These are phyloP conservation scores for Ophiocordyceps sinensis DNA, from an alignment of 2,329 filamentous ascomycete genomes.

Conservation along the genomic window DNA sequence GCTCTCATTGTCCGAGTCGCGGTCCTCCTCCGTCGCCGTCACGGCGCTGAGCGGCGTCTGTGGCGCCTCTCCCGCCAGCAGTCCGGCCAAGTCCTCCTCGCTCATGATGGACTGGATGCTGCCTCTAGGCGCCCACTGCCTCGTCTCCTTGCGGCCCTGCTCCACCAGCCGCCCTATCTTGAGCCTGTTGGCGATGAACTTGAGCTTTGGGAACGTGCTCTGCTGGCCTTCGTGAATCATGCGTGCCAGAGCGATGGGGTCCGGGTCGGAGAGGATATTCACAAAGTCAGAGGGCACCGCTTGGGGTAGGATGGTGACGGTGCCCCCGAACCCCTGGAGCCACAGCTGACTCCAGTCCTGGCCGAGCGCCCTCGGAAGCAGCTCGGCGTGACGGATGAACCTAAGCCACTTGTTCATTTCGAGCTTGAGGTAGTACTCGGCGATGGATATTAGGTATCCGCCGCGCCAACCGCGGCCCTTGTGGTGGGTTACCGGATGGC, in stretches of 20 bases:
- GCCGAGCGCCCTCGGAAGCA: slow-evolving; percentile 76
- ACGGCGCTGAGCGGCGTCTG: slow-evolving; percentile 5
- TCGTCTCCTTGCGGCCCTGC: slow-evolving; percentile 38
- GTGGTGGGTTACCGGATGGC: slow-evolving; percentile 89
- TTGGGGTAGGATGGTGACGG: slow-evolving; percentile 92
- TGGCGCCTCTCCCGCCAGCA: slow-evolving; percentile 24
- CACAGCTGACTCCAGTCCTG: slow-evolving; percentile 97
- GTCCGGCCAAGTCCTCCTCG: slow-evolving; percentile 41
- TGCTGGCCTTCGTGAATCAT: slow-evolving; percentile 90
- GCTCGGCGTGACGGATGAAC: slow-evolving; percentile 80
- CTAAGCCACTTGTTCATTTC: slow-evolving; percentile 97
- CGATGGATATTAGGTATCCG: slow-evolving; percentile 81
- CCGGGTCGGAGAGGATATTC: slow-evolving; percentile 76
- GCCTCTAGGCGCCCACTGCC: slow-evolving; percentile 30
- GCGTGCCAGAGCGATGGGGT: slow-evolving; percentile 55
- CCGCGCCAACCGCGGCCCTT: slow-evolving; percentile 90
- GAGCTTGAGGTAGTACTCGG: slow-evolving; percentile 90
- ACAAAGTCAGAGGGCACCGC: slow-evolving; percentile 64
- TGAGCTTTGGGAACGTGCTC: slow-evolving; percentile 78
- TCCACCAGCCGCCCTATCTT: slow-evolving; percentile 64
- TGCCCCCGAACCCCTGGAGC: slow-evolving; percentile 89
- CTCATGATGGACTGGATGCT: slow-evolving; percentile 47
- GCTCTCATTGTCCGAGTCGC: background rate
- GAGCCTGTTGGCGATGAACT: slow-evolving; percentile 79
- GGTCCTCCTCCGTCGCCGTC: slow-evolving; percentile 20